Conservation (phyloP, 192 early-diverging fungal species). For the Coemansia sp. region DNA sequence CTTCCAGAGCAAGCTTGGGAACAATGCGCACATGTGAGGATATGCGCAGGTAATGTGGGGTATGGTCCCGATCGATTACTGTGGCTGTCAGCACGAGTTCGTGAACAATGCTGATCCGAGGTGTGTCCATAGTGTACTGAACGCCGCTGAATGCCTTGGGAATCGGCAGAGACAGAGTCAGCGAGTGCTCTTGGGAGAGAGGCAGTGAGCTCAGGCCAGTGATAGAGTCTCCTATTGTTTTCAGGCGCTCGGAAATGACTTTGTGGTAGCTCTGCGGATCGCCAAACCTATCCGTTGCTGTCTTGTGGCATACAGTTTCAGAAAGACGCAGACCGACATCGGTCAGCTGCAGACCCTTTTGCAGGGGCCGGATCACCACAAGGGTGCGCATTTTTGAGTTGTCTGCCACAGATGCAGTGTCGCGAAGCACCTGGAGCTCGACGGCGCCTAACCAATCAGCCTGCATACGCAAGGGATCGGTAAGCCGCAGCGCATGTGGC, state of each 20-base stretch:
- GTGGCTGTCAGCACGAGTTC: slow-evolving; percentile 45
- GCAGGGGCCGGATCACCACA: slow-evolving; percentile 32
- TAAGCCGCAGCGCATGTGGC: slow-evolving; percentile 10
- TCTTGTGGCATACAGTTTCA: slow-evolving; percentile 28
- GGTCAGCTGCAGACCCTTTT: slow-evolving; percentile 32
- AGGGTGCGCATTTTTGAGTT: slow-evolving; percentile 25
- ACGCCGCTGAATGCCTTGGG: slow-evolving; percentile 26
- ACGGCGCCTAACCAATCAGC: slow-evolving; percentile 48
- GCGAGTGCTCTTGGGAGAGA: slow-evolving; percentile 25
- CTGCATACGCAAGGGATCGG: slow-evolving; percentile 28
- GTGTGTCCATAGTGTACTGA: slow-evolving; percentile 40
- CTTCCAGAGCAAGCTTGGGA: slow-evolving; percentile 18
- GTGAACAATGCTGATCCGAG: slow-evolving; percentile 25
- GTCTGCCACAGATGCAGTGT: slow-evolving; percentile 24
- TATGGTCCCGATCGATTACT: slow-evolving; percentile 21
- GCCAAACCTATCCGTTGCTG: slow-evolving; percentile 23
- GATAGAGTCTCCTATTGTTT: slow-evolving; percentile 3
- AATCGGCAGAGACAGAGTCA: slow-evolving; percentile 25
- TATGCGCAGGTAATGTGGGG: slow-evolving; percentile 31
- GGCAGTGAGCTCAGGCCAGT: slow-evolving; percentile 12
- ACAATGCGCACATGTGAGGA: slow-evolving; percentile 26
- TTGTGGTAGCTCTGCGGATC: slow-evolving; percentile 15
- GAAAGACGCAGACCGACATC: slow-evolving; percentile 32
- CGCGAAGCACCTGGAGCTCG: slow-evolving; percentile 32
- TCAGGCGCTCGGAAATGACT: slow-evolving; percentile 12